Evolutionary conservation across 73 alveolate species (phyloP), one percentile per base, ranked within the genome.

Genomic region (Paraurostyla sp.): DNA sequence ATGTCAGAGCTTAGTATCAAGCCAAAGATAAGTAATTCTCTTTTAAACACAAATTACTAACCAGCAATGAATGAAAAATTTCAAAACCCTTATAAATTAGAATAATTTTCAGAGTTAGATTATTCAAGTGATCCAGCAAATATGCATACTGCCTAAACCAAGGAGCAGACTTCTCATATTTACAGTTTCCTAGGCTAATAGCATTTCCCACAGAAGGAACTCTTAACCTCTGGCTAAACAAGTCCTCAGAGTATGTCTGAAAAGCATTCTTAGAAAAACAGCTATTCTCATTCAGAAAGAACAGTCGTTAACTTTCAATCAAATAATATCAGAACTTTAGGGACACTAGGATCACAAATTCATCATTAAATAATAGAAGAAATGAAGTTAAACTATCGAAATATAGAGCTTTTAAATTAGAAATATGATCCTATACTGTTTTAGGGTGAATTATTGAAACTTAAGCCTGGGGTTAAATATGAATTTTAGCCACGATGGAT

Each of bases 391-490:
- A 56, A 73, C 29, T 73, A 73, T 45, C 25, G 20, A 36, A 50
- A 45, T 4, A 73, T 73, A 13, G 73, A 45, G 46, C 29, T 73
- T 0, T 50, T 48, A 16, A 48, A 45, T 27, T 73, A 16, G 22
- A 73, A 50, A 48, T 45, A 43, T 33, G 87, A 73, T 48, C 87
- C 87, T 4, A 48, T 73, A 15, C 50, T 73, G 0, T 73, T 73
- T 73, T 73, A 73, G 35, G 87, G 87, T 22, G 87, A 73, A 30
- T 36, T 73, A 22, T 29, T 73, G 36, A 73, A 73, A 45, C 33
- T 73, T 11, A 73, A 73, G 32, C 87, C 87, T 43, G 87, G 87
- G 6, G 52, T 73, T 11, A 73, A 73, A 35, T 73, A 16, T 73
- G 87, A 73, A 33, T 73, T 45, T 45, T 30, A 6, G 6, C 71